Base-by-base conservation (phyloP, 202 grass and related monocot genomes). In the Setaria viridis region DNA sequence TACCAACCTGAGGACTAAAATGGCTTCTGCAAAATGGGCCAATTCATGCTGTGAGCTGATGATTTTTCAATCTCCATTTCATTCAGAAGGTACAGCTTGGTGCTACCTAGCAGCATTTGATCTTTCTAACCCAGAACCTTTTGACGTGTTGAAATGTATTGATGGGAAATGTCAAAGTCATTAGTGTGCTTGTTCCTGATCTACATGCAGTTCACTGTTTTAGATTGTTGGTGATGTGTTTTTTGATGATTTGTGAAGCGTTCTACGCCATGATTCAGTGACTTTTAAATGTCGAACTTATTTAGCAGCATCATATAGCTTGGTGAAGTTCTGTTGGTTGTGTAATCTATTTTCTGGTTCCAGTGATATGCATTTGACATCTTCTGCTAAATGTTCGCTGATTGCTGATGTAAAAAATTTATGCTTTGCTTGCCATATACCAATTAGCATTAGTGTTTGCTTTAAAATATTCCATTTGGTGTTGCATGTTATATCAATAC, bases 1-100 rank as follows among this genome's bases (percentile, higher is more conserved):
- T 65, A 47, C 59, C 25, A 79, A 79, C 9, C 43, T 79, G 25
- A 25, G 25, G 16, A 66, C 25, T 32, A n/a, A 1, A 30, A 79
- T 79, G 59, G 43, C 77, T 65, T 79, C 77, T 79, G 59, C 60
- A 35, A 65, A 66, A 35, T 79, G 60, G 77, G 77, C 60, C 17
- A 79, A 65, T 66, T 43, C 29, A 20, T 35, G 43, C 59, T 79
- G 77, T 62, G 17, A 79, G 59, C 42, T 66, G 59, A 50, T 34
- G 43, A 20, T 65, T 63, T 65, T 12, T 13, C 17, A 65, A 45
- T 35, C 45, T 79, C 59, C 59, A 49, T 79, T 80, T 66, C 4
- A 17, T 65, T 3, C 1, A 34, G 25, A 51, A 65, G 77, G 59
- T 79, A 35, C 60, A 35, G 0, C 60, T 20, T 79, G 77, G 60